Evolutionary conservation across 2,329 filamentous ascomycete species (phyloP), one percentile per base, ranked within the genome.

Genomic region (Didymella arachidicola): DNA sequence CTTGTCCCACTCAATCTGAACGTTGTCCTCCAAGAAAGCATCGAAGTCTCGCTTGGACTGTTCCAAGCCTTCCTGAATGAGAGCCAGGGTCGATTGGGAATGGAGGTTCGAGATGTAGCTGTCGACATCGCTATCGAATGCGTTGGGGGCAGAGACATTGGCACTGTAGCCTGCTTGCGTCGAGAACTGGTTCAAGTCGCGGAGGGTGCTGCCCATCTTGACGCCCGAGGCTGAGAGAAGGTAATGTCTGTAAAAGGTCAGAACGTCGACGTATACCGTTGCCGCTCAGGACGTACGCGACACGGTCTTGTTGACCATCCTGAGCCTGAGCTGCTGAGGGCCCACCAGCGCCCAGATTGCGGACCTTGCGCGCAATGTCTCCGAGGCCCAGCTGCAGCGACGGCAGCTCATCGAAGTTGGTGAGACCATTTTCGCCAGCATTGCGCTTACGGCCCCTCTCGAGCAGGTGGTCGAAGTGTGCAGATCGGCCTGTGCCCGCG

Each of bases 1-100:
- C 16, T 90, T 89, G 68, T 97, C 93, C 93, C 95, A 98, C 76
- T 98, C 93, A 81, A 96, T 89, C 29, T 93, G 92, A 48, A 98
- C 88, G 72, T 96, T 96, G 70, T 97, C 93, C 75, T 98, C 93
- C 55, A 99, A 83, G 75, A 97, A 98, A 60, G 87, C 86, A 75
- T 99, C 93, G 74, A 99, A 98, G 72, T 98, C 95, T 55, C 88
- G 87, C 60, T 94, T 89, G 4, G 93, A 95, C 71, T 93, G 88
- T 71, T 94, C 89, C 61, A 98, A 82, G n/a, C 92, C 92, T 74
- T 97, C 93, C 32, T 91, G 86, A 68, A 97, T 93, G 86, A 97
- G 93, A 72, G 90, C 92, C 57, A 96, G 83, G 4, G 93, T 95
- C 18, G 93, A 96, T 79, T 96, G 94, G 46, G 91, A 91, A 77